Evolutionary conservation across 805 yeast genomes (phyloP).

Genomic region (Saitoella complicata): DNA sequence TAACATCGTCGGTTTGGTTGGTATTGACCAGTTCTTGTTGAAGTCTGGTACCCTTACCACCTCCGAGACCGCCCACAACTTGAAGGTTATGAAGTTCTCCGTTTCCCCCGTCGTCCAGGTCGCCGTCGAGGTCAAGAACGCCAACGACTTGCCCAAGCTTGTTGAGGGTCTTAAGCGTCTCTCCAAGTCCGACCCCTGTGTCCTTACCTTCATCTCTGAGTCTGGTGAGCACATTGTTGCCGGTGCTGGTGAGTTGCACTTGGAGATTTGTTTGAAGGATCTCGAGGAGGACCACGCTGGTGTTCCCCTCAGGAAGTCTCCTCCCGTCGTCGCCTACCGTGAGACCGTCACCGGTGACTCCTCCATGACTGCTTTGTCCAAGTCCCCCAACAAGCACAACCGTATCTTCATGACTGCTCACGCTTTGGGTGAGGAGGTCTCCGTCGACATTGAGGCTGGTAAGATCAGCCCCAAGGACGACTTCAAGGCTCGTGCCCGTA

Average conservation of each 20-base stretch:
- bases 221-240: conserved; percentile 99
- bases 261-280: conserved; percentile 93
- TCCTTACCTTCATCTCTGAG: conserved; percentile 67
- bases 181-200: conserved; percentile 99
- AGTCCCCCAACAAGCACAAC: conserved; percentile 99
- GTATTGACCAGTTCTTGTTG: conserved; percentile 98
- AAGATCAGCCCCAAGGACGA: conserved; percentile 88
- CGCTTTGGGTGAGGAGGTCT: conserved; percentile 87
- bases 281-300: conserved; percentile 99
- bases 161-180: conserved; percentile 99
- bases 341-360: conserved; percentile 93
- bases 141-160: conserved; percentile 96
- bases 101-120: conserved; percentile 99
- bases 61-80: conserved; percentile 91
- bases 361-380: conserved; percentile 88
- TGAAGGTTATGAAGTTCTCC: conserved; percentile 99
- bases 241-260: conserved; percentile 98
- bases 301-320: conserved; percentile 93
- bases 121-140: conserved; percentile 99
- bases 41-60: conserved; percentile 99
- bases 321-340: conserved; percentile 97
- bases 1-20: conserved; percentile 99
- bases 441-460: conserved; percentile 86
- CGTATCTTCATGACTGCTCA: conserved; percentile 96
- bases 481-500: conserved; percentile 97